These are phyloP conservation scores for Yamadazyma diddensiae DNA, from an alignment of 1,139 yeast genomes.

Conservation along the genomic window DNA sequence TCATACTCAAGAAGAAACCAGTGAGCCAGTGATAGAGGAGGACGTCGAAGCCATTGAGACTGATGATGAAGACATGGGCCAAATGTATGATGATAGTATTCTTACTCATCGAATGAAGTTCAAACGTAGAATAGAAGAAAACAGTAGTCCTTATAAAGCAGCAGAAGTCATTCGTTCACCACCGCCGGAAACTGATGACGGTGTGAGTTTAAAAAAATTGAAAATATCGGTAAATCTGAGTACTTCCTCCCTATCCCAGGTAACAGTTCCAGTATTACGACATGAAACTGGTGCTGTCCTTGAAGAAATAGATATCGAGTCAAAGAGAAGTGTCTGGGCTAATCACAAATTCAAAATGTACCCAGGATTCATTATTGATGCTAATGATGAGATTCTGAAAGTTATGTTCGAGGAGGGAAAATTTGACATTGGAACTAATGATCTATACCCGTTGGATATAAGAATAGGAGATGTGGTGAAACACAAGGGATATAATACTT, in stretches of 20 bases:
- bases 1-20: slow-evolving; percentile 17
- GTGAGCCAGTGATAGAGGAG: slow-evolving; percentile 1
- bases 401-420: slow-evolving; percentile 34
- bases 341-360: slow-evolving; percentile 34
- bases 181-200: slow-evolving; percentile 15
- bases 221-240: slow-evolving; percentile 6
- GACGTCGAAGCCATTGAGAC: slow-evolving; percentile 11
- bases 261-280: not conserved
- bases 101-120: slow-evolving; percentile 11
- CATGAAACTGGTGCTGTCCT: slow-evolving; percentile 9
- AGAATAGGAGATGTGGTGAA: slow-evolving; percentile 34
- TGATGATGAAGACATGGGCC: slow-evolving; percentile 18
- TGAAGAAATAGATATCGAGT: slow-evolving; percentile 17
- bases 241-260: not conserved
- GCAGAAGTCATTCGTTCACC: slow-evolving; percentile 5
- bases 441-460: slow-evolving; percentile 32
- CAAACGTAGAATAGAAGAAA: slow-evolving; percentile 1
- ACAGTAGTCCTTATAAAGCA: slow-evolving; percentile 9
- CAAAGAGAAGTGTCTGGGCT: slow-evolving; percentile 35
- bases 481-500: slow-evolving; percentile 8
- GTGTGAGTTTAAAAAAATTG: slow-evolving; percentile 11
- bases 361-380: slow-evolving; percentile 25
- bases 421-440: slow-evolving; percentile 25
- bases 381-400: slow-evolving; percentile 24
- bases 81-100: slow-evolving; percentile 15